Evolutionary conservation across 2,329 filamentous ascomycete species (phyloP), one percentile per base, ranked within the genome.

Genomic region (Trichophyton rubrum): DNA sequence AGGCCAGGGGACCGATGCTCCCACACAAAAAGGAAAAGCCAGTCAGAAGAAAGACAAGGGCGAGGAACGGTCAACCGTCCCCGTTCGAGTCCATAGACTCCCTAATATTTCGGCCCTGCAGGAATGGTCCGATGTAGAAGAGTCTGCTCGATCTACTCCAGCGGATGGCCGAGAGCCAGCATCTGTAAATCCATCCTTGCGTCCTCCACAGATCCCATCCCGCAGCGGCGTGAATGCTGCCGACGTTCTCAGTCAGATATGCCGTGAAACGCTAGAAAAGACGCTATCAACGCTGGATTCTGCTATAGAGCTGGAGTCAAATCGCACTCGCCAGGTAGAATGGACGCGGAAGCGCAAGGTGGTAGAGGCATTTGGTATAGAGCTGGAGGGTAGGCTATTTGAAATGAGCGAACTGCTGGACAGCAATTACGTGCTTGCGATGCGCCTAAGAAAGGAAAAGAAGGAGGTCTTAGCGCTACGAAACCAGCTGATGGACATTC

Each of bases 391-490:
- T 30, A 75, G 77, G 22, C 68, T 82, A 2, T 74, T 81, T 53
- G 76, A 79, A 49, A 68, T 82, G 30, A 80, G 79, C 62, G 78
- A 79, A 64, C 75, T 79, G 22, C 74, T 81, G 2, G 78, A 82
- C 62, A 76, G 78, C 59, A 76, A 80, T 53, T 77, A 75, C 61
- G 69, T 73, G 1, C 72, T 80, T 24, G 73, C 75, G 27, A 71
- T 74, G 57, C 75, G 78, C 60, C 65, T 79, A 53, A 77, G 75
- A 61, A 72, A 67, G 64, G 74, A 73, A 63, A 77, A 73, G 68
- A 75, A 70, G 63, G 76, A 74, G 66, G 77, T 75, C 69, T 70
- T 70, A 63, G 71, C 74, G 38, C 63, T 80, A 58, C 74, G 80
- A 30, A 75, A 72, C 47, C 74, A 78, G 40, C 73, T 81, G 56